Base-by-base conservation (phyloP, 1,284 basidiomycete species). In the Irpex lacteus region DNA sequence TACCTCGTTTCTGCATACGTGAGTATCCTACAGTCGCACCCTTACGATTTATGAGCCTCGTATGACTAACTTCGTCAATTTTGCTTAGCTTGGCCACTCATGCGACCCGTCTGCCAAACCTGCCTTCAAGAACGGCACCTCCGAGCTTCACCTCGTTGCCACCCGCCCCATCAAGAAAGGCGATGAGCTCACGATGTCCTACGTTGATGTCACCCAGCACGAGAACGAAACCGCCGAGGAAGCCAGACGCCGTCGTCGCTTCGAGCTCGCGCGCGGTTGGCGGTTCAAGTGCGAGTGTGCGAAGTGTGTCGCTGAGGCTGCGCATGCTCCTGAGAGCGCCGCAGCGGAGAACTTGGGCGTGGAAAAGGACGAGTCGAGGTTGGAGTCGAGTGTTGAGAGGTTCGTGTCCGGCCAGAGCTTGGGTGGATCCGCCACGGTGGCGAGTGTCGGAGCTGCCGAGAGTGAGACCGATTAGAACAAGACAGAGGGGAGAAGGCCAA, bases 251-350 rank as follows among this genome's bases (percentile, higher is more conserved):
- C 82, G 89, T 59, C 80, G 91, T 65, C 83, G 92, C 32, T 79
- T 81, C 68, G 90, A 92, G 75, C 81, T 94, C 49, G 89, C 85
- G n/a, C 81, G 87, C 53, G 91, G 91, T 44, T 94, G 91, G 92
- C 81, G 82, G 66, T 92, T 94, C 72, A 85, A 88, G 26, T 94
- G 91, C 72, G 75, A 78, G 59, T 94, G 91, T 72, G 73, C 80
- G 60, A 82, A 84, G 55, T 94, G 92, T 72, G 69, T 76, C 53
- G 77, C 78, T 61, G 91, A 94, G 73, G 80, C 61, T 53, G 60
- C 21, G 1, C 11, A n/a, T 3, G 40, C 40, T 7, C 40, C 66
- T 8, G 70, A 71, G 32, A 75, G 75, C 32, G 76, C 76, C 18
- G 55, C 57, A 6, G 81, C 81, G 59, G 76, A 72, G 52, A 70